phyloP scores from a whole-genome alignment of 805 yeast species.

The Hanseniaspora mollemarum region DNA sequence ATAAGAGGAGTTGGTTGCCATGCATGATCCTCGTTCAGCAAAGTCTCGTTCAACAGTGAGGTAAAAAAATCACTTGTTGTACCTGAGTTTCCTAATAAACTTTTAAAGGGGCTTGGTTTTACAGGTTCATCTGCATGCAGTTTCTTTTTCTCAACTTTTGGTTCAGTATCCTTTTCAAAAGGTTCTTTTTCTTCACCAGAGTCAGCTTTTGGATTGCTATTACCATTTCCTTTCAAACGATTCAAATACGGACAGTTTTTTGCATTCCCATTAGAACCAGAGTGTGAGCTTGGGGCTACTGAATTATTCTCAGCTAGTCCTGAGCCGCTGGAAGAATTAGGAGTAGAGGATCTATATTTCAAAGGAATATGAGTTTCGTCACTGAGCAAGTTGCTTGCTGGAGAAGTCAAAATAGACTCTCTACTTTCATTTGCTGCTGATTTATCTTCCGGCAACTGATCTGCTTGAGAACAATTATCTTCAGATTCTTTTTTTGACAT shows the following conservation, averaged over 20 bases:
- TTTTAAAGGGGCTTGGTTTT: not conserved
- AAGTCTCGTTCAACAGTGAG: not conserved
- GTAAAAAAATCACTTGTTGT: constrained; percentile 2
- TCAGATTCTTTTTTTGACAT: not conserved
- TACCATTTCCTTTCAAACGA: not conserved
- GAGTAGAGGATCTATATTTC: constrained; percentile 2
- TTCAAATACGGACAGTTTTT: constrained; percentile 10
- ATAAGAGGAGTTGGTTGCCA: constrained; percentile 3
- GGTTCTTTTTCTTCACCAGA: not conserved
- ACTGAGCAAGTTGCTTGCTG: too few relatives aligned
- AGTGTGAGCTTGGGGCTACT: not conserved
- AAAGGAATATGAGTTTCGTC: constrained; percentile 1
- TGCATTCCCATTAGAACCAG: not conserved
- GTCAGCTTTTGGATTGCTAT: not conserved
- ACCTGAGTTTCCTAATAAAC: not conserved
- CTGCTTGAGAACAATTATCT: not conserved
- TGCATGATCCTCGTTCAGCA: not conserved
- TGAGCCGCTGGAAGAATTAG: not conserved
- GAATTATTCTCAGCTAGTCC: not conserved
- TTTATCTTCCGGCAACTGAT: not conserved
- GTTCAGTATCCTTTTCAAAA: too few relatives aligned
- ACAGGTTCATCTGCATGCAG: not conserved
- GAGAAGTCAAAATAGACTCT: not conserved
- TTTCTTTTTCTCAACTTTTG: too few relatives aligned
- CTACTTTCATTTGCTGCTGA: not conserved